These are phyloP conservation scores for Xylariaceae sp. DNA, from an alignment of 2,329 filamentous ascomycete species.

Conservation along the genomic window DNA sequence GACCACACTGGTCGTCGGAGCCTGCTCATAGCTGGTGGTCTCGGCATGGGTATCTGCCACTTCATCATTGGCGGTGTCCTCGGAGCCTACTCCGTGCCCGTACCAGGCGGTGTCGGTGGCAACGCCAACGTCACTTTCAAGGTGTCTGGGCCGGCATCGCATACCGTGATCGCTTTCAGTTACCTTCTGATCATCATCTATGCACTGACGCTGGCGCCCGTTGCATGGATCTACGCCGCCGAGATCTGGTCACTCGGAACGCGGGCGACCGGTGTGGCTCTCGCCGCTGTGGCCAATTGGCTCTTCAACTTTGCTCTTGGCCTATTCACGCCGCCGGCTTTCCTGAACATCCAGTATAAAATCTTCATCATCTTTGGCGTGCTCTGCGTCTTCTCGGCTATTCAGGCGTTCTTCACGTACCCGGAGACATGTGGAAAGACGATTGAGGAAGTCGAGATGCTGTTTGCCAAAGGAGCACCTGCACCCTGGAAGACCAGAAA, in stretches of 20 bases:
- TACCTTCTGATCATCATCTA: conserved; percentile 61
- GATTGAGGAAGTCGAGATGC: conserved; percentile 36
- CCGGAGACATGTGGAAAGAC: conserved; percentile 37
- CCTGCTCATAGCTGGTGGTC: conserved; percentile 58
- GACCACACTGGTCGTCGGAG: conserved; percentile 56
- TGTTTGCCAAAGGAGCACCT: conserved; percentile 34
- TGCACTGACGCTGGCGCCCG: conserved; percentile 57
- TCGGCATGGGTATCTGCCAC: conserved; percentile 60
- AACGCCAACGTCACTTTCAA: conserved; percentile 50
- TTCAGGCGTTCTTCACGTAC: conserved; percentile 35
- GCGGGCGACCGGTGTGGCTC: conserved; percentile 53
- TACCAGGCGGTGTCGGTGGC: conserved; percentile 41
- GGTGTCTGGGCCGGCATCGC: conserved; percentile 48
- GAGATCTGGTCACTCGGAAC: conserved; percentile 60
- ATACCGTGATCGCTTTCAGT: conserved; percentile 60
- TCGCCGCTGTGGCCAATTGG: conserved; percentile 50
- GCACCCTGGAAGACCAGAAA: conserved; percentile 38
- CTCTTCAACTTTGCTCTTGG: conserved; percentile 57
- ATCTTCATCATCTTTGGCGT: conserved; percentile 40
- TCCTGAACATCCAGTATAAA: conserved; percentile 53
- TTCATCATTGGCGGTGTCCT: conserved; percentile 51
- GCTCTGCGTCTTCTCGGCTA: conserved; percentile 32
- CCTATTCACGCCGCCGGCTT: conserved; percentile 53
- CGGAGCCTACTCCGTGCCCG: conserved; percentile 39
- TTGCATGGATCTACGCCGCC: conserved; percentile 61